These are phyloP conservation scores for Xerocomellus dryophilus DNA, from an alignment of 768 basidiomycete species.

Conservation along the genomic window DNA sequence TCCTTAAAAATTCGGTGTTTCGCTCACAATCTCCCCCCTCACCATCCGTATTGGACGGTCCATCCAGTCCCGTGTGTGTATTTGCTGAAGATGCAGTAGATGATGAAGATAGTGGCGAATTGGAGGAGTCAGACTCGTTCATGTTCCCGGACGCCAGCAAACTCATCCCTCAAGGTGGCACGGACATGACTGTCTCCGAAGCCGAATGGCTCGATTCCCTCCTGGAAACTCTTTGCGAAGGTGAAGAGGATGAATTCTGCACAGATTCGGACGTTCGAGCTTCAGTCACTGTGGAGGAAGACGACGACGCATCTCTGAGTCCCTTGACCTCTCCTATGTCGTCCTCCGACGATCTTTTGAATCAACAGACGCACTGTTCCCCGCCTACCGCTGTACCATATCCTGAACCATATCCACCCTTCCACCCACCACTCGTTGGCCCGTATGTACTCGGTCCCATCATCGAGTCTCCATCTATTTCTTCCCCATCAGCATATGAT, in stretches of 20 bases:
- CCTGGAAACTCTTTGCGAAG: constrained; percentile 69
- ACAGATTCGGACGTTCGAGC: constrained; percentile 44
- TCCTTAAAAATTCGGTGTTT: constrained; percentile 80
- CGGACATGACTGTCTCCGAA: constrained; percentile 52
- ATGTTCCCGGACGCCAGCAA: constrained; percentile 77
- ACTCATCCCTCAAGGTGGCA: constrained; percentile 37
- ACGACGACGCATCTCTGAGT: constrained; percentile 54
- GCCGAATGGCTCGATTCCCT: constrained; percentile 82
- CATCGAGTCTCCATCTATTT: constrained; percentile 42
- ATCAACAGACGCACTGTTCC: constrained; percentile 48
- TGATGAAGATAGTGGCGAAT: constrained; percentile 43
- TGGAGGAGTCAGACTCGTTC: constrained; percentile 60
- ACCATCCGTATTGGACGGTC: constrained; percentile 23
- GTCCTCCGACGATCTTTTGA: constrained; percentile 71
- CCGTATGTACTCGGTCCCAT: constrained; percentile 48
- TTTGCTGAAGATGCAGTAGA: constrained; percentile 40
- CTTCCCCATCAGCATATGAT: constrained; percentile 39
- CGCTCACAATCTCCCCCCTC: constrained; percentile 46
- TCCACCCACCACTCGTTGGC: constrained; percentile 55
- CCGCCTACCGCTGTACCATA: constrained; percentile 49
- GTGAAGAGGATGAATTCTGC: constrained; percentile 60
- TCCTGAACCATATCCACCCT: constrained; percentile 66
- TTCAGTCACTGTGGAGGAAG: constrained; percentile 56
- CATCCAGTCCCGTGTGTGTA: constrained; percentile 27
- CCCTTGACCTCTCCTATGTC: constrained; percentile 69